phyloP scores from a whole-genome alignment of 2,329 filamentous ascomycete species.

The Exophiala xenobiotica region DNA sequence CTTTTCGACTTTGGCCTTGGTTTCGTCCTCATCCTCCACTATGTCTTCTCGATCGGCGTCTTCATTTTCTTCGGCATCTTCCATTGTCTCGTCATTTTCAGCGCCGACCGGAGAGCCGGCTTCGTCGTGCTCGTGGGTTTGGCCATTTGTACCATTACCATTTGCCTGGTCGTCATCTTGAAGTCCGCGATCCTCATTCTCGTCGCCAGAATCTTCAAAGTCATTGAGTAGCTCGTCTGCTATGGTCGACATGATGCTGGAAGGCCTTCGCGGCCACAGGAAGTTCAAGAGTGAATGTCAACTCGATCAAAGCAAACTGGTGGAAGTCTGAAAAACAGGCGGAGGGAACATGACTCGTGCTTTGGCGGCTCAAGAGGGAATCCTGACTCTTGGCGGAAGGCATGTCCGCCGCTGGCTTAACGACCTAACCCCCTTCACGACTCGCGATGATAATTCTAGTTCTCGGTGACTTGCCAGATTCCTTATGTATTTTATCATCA shows the following conservation, averaged over 20 bases:
- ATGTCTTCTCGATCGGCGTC: constrained; percentile 51
- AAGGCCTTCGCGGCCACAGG: neutral
- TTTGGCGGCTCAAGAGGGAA: too few species aligned
- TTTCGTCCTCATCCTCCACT: constrained; percentile 63
- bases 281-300: neutral
- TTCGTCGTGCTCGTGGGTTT: constrained; percentile 33
- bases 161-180: constrained; percentile 34
- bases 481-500: too few species aligned
- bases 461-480: too few species aligned
- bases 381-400: too few species aligned
- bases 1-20: constrained; percentile 77
- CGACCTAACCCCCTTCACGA: too few species aligned
- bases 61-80: constrained; percentile 32
- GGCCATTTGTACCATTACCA: constrained; percentile 31
- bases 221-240: constrained; percentile 91
- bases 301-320: too few species aligned
- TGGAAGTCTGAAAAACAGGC: too few species aligned
- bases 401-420: too few species aligned
- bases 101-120: neutral
- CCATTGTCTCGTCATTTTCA: constrained; percentile 31
- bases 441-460: too few species aligned
- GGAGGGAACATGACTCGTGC: too few species aligned
- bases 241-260: constrained; percentile 73
- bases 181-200: constrained; percentile 62
- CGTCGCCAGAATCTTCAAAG: constrained; percentile 81